Evolutionary conservation across 768 basidiomycete species (phyloP).

Genomic region (Tulasnella sp.): DNA sequence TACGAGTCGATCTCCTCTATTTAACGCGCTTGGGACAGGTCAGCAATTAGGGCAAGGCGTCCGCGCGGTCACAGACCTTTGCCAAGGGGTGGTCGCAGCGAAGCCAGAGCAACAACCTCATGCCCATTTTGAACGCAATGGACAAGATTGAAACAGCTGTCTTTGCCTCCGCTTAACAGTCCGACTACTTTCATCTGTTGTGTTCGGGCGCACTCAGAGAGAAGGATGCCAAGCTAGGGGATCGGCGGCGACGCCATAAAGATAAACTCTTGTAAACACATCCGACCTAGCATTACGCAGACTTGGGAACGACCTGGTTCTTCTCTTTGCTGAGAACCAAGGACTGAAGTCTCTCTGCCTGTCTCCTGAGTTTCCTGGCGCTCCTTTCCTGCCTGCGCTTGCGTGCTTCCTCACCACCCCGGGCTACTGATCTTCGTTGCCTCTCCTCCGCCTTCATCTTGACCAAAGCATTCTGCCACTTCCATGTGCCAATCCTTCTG

Average conservation of each 20-base stretch:
- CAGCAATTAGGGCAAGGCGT: neutral
- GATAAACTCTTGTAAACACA: neutral
- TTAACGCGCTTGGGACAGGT: neutral
- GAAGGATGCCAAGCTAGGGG: neutral
- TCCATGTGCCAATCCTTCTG: slow-evolving; percentile 69
- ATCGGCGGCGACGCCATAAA: slow-evolving; percentile 1
- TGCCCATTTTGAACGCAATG: slow-evolving; percentile 87
- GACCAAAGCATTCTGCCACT: slow-evolving; percentile 60
- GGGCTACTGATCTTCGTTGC: slow-evolving; percentile 53
- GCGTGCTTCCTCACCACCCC: slow-evolving; percentile 30
- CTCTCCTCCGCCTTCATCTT: slow-evolving; percentile 57
- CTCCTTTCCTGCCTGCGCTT: slow-evolving; percentile 34
- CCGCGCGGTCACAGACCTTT: slow-evolving; percentile 59
- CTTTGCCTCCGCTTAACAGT: slow-evolving; percentile 94
- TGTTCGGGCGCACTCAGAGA: neutral
- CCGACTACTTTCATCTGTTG: slow-evolving; percentile 82
- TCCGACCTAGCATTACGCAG: neutral
- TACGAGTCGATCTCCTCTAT: slow-evolving; percentile 98
- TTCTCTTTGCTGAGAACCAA: slow-evolving; percentile 52
- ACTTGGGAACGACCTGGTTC: slow-evolving; percentile 57
- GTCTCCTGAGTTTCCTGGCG: slow-evolving; percentile 32
- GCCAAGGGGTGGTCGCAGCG: slow-evolving; percentile 75
- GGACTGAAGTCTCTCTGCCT: slow-evolving; percentile 53
- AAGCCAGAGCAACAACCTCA: slow-evolving; percentile 81
- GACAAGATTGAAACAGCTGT: slow-evolving; percentile 91